Percentiles rank a stretch among this genome's conserved stretches.
Conservation (phyloP, 108 stramenopile genomes). For the Pseudonitzschia pungens region DNA sequence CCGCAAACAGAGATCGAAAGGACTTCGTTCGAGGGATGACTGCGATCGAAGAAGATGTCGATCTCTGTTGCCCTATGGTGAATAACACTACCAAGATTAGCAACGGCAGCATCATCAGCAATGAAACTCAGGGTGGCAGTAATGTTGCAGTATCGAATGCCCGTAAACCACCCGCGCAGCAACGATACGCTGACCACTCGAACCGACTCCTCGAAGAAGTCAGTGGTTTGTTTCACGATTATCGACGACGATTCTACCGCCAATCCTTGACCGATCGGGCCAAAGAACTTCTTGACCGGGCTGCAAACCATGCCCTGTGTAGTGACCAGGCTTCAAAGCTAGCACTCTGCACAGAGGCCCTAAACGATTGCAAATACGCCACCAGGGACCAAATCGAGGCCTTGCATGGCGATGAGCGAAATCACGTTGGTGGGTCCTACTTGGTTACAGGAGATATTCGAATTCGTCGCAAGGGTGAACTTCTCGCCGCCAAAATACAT, state of each 20-base stretch:
- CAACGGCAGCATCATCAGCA: background rate
- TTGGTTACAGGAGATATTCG: slow-evolving; percentile 5
- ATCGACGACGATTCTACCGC: slow-evolving; percentile 3
- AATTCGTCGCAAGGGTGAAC: background rate
- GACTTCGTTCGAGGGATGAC: background rate
- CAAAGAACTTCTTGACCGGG: background rate
- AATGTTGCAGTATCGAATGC: background rate
- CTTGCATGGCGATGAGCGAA: background rate
- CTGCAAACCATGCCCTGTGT: background rate
- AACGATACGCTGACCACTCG: background rate
- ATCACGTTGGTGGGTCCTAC: slow-evolving; percentile 13
- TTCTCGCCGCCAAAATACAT: slow-evolving; percentile 1
- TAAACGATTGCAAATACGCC: background rate
- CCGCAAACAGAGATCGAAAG: too few species aligned
- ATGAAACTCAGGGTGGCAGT: background rate
- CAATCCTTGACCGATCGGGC: slow-evolving; percentile 15
- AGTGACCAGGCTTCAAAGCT: background rate
- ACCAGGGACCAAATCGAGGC: background rate
- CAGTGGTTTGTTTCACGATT: background rate
- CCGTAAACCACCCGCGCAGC: background rate
- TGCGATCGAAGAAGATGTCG: background rate
- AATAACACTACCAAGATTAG: background rate
- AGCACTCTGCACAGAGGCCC: slow-evolving; percentile 1
- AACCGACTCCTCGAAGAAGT: slow-evolving; percentile 3
- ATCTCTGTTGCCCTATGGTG: background rate